A percentile compares a stretch with the other conserved stretches of the same genome.
phyloP scores from a whole-genome alignment of 768 basidiomycete genomes.

The Brasilioporus rufonigricans region DNA sequence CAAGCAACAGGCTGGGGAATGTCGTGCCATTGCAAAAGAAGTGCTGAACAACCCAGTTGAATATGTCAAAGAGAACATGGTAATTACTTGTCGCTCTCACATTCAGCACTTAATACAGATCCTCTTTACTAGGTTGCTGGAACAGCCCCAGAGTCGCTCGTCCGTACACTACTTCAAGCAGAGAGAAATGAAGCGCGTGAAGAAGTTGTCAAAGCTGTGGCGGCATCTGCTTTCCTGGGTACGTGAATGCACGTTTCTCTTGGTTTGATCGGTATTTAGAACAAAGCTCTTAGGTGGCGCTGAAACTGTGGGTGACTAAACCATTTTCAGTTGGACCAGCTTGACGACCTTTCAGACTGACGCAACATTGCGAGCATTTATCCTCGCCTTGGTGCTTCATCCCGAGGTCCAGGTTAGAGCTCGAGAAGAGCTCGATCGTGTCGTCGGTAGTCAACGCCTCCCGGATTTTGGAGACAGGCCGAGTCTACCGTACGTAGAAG shows the following conservation, averaged over 20 bases:
- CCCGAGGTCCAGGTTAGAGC: conserved; percentile 33
- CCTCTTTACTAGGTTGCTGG: conserved; percentile 13
- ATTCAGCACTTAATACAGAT: not conserved
- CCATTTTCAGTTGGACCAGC: too few species aligned
- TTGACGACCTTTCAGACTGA: conserved; percentile 11
- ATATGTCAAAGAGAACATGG: conserved; percentile 26
- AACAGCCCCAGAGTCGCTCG: conserved; percentile 21
- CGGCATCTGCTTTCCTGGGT: conserved; percentile 24
- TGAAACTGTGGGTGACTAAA: conserved; percentile 23
- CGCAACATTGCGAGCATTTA: conserved; percentile 22
- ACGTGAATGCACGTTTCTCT: not conserved
- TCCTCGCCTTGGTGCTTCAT: conserved; percentile 34
- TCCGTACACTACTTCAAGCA: conserved; percentile 16
- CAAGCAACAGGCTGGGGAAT: conserved; percentile 16
- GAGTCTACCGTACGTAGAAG: conserved; percentile 32
- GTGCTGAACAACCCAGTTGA: conserved; percentile 18
- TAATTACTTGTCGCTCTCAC: not conserved
- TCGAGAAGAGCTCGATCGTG: conserved; percentile 29
- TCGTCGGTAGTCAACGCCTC: conserved; percentile 30
- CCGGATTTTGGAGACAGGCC: conserved; percentile 29
- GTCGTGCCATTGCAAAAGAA: conserved; percentile 22
- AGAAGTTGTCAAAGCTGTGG: conserved; percentile 23
- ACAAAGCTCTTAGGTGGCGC: conserved; percentile 17
- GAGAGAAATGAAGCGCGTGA: not conserved
- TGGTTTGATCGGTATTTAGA: not conserved